Conservation (phyloP, 306 rosid species). For the Vigna nakashimae region DNA sequence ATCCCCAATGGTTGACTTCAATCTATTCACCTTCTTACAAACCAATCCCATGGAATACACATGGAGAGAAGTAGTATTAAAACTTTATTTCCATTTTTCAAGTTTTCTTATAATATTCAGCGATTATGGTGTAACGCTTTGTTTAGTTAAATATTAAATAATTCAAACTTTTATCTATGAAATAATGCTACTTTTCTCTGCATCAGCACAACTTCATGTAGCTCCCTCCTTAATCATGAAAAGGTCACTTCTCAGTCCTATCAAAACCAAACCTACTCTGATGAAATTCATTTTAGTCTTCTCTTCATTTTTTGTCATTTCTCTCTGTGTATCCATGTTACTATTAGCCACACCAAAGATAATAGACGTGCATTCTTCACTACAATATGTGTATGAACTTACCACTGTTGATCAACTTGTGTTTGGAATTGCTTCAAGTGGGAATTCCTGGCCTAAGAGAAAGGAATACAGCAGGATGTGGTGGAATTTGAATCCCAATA, state of each 20-base stretch:
- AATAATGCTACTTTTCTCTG: not conserved
- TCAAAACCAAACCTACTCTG: slow-evolving; percentile 43
- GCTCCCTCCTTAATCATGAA: slow-evolving; percentile 52
- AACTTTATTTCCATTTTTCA: slow-evolving; percentile 32
- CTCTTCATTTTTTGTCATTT: slow-evolving; percentile 55
- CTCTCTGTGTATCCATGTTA: slow-evolving; percentile 48
- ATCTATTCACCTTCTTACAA: not conserved
- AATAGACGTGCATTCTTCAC: not conserved
- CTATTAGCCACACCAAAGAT: slow-evolving; percentile 44
- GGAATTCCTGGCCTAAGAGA: slow-evolving; percentile 60
- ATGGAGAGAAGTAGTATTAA: slow-evolving; percentile 1
- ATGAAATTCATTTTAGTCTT: slow-evolving; percentile 51
- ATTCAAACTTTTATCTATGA: not conserved
- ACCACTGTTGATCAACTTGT: slow-evolving; percentile 69
- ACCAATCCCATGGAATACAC: not conserved
- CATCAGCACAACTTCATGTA: not conserved
- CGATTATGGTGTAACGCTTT: slow-evolving; percentile 28
- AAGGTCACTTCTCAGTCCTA: slow-evolving; percentile 36
- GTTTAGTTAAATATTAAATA: not conserved
- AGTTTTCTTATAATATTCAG: slow-evolving; percentile 35
- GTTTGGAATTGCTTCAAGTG: slow-evolving; percentile 77
- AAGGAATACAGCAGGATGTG: slow-evolving; percentile 62
- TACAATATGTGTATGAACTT: slow-evolving; percentile 26
- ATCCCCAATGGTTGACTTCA: slow-evolving; percentile 5
- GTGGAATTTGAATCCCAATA: slow-evolving; percentile 68